phyloP scores from a whole-genome alignment of 805 yeast species.

The Starmera amethionina region DNA sequence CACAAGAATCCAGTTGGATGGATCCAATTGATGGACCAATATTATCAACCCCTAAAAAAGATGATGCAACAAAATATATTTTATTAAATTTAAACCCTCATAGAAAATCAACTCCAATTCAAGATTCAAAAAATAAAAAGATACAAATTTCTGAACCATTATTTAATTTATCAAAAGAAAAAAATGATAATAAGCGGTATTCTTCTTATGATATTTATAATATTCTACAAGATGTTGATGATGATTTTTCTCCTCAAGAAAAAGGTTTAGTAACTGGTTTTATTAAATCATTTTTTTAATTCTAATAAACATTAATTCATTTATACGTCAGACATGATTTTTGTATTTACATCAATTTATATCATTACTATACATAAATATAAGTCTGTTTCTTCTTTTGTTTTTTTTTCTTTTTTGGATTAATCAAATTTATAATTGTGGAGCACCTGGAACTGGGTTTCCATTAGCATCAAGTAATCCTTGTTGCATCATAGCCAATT shows the following conservation, averaged over 20 bases:
- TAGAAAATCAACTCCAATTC: constrained; percentile 1
- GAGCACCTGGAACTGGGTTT: constrained; percentile 78
- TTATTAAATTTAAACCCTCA: constrained; percentile 15
- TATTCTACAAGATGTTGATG: constrained; percentile 10
- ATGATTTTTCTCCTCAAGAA: constrained; percentile 9
- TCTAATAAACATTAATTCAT: too few species aligned
- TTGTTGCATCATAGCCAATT: constrained; percentile 84
- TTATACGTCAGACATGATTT: too few species aligned
- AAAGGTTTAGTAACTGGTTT: not conserved
- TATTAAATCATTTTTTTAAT: not conserved
- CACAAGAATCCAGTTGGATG: constrained; percentile 43
- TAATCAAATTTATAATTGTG: constrained; percentile 32
- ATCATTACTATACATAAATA: too few species aligned
- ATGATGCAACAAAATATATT: constrained; percentile 15
- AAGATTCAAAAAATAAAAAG: constrained; percentile 1
- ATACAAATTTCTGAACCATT: constrained; percentile 6
- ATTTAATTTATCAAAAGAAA: constrained; percentile 1
- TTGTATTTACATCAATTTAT: too few species aligned
- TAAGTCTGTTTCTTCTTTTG: too few species aligned
- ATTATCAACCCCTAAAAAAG: constrained; percentile 7
- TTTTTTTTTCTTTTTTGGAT: not conserved
- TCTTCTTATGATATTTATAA: constrained; percentile 15
- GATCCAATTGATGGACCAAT: constrained; percentile 27
- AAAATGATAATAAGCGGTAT: constrained; percentile 9
- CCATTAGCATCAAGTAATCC: constrained; percentile 77